Base-by-base conservation (phyloP, 768 basidiomycete species). In the Collybia mongolica region DNA sequence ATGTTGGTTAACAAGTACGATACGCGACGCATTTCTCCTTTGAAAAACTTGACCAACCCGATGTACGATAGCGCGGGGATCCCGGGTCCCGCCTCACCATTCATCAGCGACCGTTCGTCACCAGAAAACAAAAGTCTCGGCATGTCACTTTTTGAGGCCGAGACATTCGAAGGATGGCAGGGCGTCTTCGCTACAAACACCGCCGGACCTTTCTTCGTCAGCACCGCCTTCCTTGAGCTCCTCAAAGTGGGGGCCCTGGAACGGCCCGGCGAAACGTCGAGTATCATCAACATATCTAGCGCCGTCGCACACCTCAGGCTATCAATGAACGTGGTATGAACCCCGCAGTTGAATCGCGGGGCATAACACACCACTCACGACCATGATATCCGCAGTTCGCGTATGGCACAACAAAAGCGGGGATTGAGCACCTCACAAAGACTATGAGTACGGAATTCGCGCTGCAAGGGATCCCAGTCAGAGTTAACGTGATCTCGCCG, bases 1-100 rank as follows among this genome's bases (percentile, higher is more conserved):
- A 60, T 66, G 44, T 56, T 68, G 14, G 58, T 68, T 14, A 66
- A 67, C 53, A 66, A 65, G 66, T 68, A 19, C 46, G 56, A 18
- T 2, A 12, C 15, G 9, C 44, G 0, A 22, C 20, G 5, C n/a
- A 8, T 12, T 51, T 52, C 23, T 37, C 17, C 4, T 1, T 18
- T 6, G 23, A 3, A 17, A 18, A 1, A 11, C 15, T n/a, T 19
- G 15, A 35, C 20, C 22, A 8, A 46, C n/a, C n/a, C n/a, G 20
- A 1, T 26, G 2, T 23, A 6, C 18, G 12, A 19, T 18, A 48
- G 47, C 17, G 47, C 47, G 7, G 47, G 47, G 12, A 38, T 48
- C 18, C 36, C 23, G 1, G 14, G 14, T 5, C 20, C 36, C 8
- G 3, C 37, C 38, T 38, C 32, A 18, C 20, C 37, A 3, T 39